Conservation (phyloP, 2,329 filamentous ascomycete genomes). For the Pseudonectria buxi region DNA sequence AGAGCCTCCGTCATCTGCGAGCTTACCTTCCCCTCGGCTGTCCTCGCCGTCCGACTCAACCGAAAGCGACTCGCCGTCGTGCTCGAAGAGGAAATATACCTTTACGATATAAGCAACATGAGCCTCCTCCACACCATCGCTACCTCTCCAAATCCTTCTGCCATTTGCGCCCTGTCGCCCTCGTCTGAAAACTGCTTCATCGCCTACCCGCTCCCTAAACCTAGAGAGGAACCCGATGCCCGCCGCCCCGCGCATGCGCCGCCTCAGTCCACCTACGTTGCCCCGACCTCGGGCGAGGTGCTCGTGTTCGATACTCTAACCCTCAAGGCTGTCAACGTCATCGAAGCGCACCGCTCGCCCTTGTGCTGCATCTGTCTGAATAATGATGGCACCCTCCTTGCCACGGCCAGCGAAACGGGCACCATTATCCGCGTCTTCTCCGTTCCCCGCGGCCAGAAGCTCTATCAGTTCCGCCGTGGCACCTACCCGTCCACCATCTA, state of each 20-base stretch:
- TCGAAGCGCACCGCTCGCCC: conserved; percentile 89
- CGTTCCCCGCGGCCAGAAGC: conserved; percentile 80
- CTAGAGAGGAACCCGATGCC: conserved; percentile 52
- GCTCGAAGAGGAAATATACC: conserved; percentile 91
- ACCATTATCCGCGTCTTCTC: conserved; percentile 97
- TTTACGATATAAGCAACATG: conserved; percentile 99
- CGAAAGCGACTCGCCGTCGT: conserved; percentile 90
- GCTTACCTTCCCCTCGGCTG: conserved; percentile 94
- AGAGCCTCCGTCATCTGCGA: conserved; percentile 86
- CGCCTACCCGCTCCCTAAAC: conserved; percentile 80
- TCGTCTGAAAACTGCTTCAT: conserved; percentile 95
- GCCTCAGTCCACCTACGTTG: conserved; percentile 67
- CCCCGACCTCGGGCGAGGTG: conserved; percentile 84
- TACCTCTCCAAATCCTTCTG: conserved; percentile 86
- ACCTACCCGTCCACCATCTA: conserved; percentile 95
- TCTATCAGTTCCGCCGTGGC: conserved; percentile 92
- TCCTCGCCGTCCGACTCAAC: conserved; percentile 89
- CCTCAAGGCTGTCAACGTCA: conserved; percentile 87
- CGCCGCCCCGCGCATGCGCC: conserved; percentile 74
- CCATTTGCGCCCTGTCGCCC: conserved; percentile 86
- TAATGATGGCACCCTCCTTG: conserved; percentile 82
- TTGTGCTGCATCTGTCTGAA: conserved; percentile 88
- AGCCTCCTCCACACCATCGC: conserved; percentile 86
- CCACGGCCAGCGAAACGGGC: conserved; percentile 93
- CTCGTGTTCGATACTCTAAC: conserved; percentile 86